Evolutionary conservation across 148 eudicot species (phyloP).

Genomic region (Fagopyrum tataricum): DNA sequence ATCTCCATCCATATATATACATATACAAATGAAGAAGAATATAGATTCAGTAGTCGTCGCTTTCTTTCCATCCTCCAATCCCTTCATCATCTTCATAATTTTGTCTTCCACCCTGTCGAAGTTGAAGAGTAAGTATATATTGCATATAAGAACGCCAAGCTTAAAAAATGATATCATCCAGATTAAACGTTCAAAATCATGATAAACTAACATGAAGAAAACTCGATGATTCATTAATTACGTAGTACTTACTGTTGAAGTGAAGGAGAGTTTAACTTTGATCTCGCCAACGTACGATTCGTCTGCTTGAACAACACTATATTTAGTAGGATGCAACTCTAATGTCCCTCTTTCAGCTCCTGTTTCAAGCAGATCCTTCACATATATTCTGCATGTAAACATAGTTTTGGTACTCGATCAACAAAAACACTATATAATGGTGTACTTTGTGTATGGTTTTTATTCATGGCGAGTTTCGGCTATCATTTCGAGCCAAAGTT

Average conservation of each 20-base stretch:
- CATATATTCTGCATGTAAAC: slow-evolving; percentile 37
- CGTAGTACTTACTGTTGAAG: slow-evolving; percentile 23
- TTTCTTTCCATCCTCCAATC: slow-evolving; percentile 3
- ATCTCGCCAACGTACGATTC: slow-evolving; percentile 56
- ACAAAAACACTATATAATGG: no score
- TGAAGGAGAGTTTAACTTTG: slow-evolving; percentile 25
- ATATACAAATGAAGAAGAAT: no score
- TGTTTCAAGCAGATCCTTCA: slow-evolving; percentile 51
- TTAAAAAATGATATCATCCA: neutral
- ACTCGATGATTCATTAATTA: no score
- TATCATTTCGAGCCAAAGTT: no score
- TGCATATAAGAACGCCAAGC: neutral
- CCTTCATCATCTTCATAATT: neutral
- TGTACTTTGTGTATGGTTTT: no score
- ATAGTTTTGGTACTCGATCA: no score
- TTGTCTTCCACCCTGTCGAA: neutral
- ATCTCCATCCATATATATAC: no score
- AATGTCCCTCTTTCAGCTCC: slow-evolving; percentile 65
- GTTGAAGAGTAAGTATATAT: neutral
- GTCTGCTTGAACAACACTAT: slow-evolving; percentile 35
- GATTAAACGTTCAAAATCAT: no score
- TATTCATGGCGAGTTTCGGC: no score
- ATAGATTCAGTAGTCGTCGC: neutral
- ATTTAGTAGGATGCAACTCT: slow-evolving; percentile 41
- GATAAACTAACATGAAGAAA: no score